phyloP scores from a whole-genome alignment of 148 eudicot genomes.

The Amaranthus palmeri region DNA sequence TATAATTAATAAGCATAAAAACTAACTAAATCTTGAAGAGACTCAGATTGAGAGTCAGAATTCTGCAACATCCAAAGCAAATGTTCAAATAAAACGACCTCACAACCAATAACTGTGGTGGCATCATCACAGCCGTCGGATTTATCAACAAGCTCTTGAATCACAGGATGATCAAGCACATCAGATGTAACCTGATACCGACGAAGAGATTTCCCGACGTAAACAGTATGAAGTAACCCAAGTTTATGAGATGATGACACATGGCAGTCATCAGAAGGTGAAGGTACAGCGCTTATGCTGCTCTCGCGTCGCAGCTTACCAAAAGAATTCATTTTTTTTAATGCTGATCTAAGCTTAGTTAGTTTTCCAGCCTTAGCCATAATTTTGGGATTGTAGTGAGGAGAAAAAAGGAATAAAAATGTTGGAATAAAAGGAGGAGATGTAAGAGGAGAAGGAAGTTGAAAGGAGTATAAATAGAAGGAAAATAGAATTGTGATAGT shows the following conservation, averaged over 20 bases:
- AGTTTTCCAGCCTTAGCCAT: slow-evolving; percentile 62
- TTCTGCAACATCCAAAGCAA: slow-evolving; percentile 7
- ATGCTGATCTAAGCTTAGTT: slow-evolving; percentile 35
- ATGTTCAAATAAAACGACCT: slow-evolving; percentile 5
- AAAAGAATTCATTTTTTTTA: slow-evolving; percentile 64
- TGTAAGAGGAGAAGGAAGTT: not conserved
- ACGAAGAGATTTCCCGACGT: slow-evolving; percentile 61
- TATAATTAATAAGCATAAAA: not conserved
- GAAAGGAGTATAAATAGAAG: not conserved
- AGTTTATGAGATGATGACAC: slow-evolving; percentile 7
- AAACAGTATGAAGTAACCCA: slow-evolving; percentile 39
- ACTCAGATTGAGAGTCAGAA: slow-evolving; percentile 2
- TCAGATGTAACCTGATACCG: slow-evolving; percentile 52
- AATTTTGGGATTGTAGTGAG: not conserved
- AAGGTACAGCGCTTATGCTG: slow-evolving; percentile 20
- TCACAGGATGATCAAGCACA: slow-evolving; percentile 33
- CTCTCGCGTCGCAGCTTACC: slow-evolving; percentile 16
- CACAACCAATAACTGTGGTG: not conserved
- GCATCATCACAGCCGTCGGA: slow-evolving; percentile 11
- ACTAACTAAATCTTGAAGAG: not conserved
- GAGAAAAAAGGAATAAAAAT: too few species aligned
- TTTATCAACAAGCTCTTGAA: slow-evolving; percentile 21
- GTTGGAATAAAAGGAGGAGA: too few species aligned
- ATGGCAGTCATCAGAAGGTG: slow-evolving; percentile 7
- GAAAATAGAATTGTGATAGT: not conserved